A percentile compares a stretch with the other conserved stretches of the same genome.
These are phyloP conservation scores for Picea sitchensis DNA, from an alignment of 75 land plant species.

Conservation along the genomic window DNA sequence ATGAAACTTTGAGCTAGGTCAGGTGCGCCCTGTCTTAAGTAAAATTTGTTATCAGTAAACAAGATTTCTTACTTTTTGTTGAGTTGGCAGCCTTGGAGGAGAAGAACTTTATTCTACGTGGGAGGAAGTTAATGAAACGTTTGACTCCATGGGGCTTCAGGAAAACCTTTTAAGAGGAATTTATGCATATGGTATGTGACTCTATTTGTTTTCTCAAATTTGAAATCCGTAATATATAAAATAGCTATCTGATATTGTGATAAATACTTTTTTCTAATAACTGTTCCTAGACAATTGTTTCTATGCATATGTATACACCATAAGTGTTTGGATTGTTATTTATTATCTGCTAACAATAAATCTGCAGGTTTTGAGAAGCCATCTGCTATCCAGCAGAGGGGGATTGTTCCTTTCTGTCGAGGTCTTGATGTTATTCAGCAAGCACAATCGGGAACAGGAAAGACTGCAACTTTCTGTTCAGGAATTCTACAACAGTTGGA, in stretches of 20 bases:
- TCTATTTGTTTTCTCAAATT: no score
- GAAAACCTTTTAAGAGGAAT: constrained; percentile 74
- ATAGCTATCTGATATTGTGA: no score
- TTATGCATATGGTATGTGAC: constrained; percentile 62
- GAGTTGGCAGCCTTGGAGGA: constrained; percentile 15
- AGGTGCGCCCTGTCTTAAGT: no score
- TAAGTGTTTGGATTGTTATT: no score
- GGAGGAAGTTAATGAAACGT: constrained; percentile 63
- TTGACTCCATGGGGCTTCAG: constrained; percentile 64
- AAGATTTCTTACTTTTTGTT: no score
- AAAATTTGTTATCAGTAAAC: no score
- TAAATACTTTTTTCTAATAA: no score
- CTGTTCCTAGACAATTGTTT: no score
- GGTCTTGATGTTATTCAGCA: constrained; percentile 67
- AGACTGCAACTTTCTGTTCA: constrained; percentile 76
- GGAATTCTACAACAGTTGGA: constrained; percentile 71
- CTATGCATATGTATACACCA: no score
- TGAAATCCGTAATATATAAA: no score
- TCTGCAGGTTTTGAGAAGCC: constrained; percentile 72
- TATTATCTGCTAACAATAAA: no score
- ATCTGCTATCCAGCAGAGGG: constrained; percentile 73
- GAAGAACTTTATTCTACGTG: constrained; percentile 66
- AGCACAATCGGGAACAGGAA: constrained; percentile 78
- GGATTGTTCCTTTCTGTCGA: constrained; percentile 70
- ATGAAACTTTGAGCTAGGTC: no score